Evolutionary conservation across 2,329 filamentous ascomycete genomes (phyloP), one percentile per base, ranked within the genome.

Genomic region (Fusarium udum): DNA sequence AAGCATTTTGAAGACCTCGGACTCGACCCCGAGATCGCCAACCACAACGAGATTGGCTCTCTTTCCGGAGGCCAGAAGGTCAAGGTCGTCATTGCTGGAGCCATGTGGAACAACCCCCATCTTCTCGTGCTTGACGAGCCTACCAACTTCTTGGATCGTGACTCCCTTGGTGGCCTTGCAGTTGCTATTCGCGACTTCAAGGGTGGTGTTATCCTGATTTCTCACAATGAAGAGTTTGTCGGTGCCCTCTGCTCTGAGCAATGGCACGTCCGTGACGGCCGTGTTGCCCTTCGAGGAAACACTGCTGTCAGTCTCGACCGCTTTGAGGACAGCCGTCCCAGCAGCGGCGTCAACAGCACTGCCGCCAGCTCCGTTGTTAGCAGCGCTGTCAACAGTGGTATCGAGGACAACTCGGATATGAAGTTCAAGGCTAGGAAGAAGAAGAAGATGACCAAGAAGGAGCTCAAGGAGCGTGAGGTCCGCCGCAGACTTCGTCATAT

Each of bases 91-190:
- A 91, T 99, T 77, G 96, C 94, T 7, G 94, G 94, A 79, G 94
- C 95, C 78, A 97, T 97, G 94, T 97, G 95, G 95, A 98, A 98
- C 86, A 98, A 98, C 87, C 96, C 96, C 2, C 96, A 99, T 86
- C 85, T 99, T 79, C 90, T 99, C 70, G 96, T 99, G 55, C 92
- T 99, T 31, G 96, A 99, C 88, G 95, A 99, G 85, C 96, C 96
- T 66, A 98, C 96, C 82, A 99, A 99, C 87, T 99, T 98, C 89
- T 91, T 99, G 87, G 96, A 99, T 81, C 95, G 96, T 78, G 96
- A 99, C 85, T 97, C 95, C 22, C 92, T 99, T 24, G 97, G 96
- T 80, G 96, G 95, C 83, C 90, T 99, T 62, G 95, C 96, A n/a
- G 95, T 97, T 45, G 96, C 96, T 75, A 98, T 99, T 79, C 94